phyloP scores from a whole-genome alignment of 139 green algal species.

The Pleodorina starrii region DNA sequence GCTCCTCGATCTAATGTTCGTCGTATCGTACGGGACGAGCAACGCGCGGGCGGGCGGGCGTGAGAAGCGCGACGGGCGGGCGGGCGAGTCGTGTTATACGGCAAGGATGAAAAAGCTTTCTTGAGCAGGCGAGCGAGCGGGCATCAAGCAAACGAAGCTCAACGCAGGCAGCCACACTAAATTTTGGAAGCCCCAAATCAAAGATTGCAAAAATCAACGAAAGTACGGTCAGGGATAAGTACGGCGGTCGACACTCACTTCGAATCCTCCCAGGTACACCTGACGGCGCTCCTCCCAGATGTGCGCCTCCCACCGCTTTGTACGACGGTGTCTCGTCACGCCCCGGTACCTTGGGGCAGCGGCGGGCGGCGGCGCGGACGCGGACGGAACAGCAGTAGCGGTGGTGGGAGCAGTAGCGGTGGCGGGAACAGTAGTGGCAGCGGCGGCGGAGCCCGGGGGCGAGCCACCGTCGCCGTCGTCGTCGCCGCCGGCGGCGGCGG shows the following conservation, averaged over 20 bases:
- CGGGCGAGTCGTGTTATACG: too few relatives aligned
- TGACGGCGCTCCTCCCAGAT: slow-evolving; percentile 54
- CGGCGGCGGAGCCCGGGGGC: not conserved
- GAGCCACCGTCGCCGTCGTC: not conserved
- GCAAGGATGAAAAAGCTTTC: too few relatives aligned
- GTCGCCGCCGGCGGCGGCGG: too few relatives aligned
- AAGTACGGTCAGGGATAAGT: too few relatives aligned
- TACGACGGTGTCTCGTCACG: slow-evolving; percentile 48
- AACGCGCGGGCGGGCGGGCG: too few relatives aligned
- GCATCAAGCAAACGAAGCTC: too few relatives aligned
- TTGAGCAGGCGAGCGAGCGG: too few relatives aligned
- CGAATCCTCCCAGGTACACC: slow-evolving; percentile 56
- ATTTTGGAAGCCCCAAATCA: too few relatives aligned
- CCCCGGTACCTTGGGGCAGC: slow-evolving; percentile 1
- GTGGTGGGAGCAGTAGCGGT: not conserved
- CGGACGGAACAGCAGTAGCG: not conserved
- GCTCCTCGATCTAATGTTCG: slow-evolving; percentile 46
- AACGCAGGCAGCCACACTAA: too few relatives aligned
- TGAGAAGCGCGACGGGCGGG: too few relatives aligned
- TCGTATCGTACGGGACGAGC: not conserved
- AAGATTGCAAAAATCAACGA: too few relatives aligned
- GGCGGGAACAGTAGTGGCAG: not conserved
- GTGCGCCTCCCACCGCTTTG: slow-evolving; percentile 56
- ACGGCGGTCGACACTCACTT: too few relatives aligned
- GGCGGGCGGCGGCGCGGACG: not conserved